Evolutionary conservation across 192 early-diverging fungal species (phyloP).

Genomic region (Phycomyces nitens): DNA sequence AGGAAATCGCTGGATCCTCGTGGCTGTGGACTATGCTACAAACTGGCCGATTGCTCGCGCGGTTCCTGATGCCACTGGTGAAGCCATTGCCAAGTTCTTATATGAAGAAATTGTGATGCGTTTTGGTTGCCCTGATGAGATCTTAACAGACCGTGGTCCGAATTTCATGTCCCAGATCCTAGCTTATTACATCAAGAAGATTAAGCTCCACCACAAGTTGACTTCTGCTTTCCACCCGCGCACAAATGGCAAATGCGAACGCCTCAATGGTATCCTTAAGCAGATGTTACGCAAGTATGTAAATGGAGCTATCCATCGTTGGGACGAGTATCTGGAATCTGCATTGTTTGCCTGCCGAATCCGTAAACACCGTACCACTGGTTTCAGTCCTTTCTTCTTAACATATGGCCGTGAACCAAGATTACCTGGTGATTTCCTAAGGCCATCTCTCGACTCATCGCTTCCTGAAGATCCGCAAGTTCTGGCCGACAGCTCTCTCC

Average conservation of each 20-base stretch:
- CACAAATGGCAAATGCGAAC: slow-evolving; percentile 19
- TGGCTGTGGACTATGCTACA: slow-evolving; percentile 29
- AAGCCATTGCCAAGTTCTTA: slow-evolving; percentile 19
- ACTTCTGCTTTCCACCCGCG: slow-evolving; percentile 21
- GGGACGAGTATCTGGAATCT: slow-evolving; percentile 17
- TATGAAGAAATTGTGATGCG: slow-evolving; percentile 29
- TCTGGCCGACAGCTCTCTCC: slow-evolving; percentile 6
- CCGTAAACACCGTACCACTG: neutral
- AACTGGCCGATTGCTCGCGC: slow-evolving; percentile 29
- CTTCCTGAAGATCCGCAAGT: neutral
- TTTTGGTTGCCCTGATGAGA: slow-evolving; percentile 21
- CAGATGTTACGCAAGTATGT: slow-evolving; percentile 11
- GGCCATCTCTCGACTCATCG: neutral
- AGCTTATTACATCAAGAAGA: slow-evolving; percentile 1
- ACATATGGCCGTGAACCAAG: slow-evolving; percentile 3
- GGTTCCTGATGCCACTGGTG: slow-evolving; percentile 13
- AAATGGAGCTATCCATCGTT: slow-evolving; percentile 1
- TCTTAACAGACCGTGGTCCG: slow-evolving; percentile 20
- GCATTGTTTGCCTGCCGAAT: slow-evolving; percentile 7
- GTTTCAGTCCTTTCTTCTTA: slow-evolving; percentile 10
- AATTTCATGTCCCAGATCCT: slow-evolving; percentile 24
- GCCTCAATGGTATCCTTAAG: slow-evolving; percentile 13
- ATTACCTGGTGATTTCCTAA: neutral
- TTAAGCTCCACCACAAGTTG: slow-evolving; percentile 13
- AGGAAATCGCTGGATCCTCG: slow-evolving; percentile 17